Conservation (phyloP, 257 asterid species). For the Buddleja alternifolia region DNA sequence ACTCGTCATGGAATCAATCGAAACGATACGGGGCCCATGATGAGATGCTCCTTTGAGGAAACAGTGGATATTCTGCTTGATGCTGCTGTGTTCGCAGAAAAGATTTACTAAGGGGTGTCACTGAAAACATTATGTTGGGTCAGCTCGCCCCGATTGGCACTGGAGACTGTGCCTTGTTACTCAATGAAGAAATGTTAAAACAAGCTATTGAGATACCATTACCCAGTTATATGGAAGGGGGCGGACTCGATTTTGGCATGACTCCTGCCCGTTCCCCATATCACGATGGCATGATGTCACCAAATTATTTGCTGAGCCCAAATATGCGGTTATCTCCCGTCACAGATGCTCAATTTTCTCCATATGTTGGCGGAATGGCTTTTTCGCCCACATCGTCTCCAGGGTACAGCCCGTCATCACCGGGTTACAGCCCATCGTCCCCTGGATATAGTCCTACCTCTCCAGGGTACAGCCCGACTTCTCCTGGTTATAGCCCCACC, state of each 20-base stretch:
- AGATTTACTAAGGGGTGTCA: constrained; percentile 86
- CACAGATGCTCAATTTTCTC: constrained; percentile 91
- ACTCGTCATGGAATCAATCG: constrained; percentile 98
- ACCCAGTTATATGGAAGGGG: constrained; percentile 96
- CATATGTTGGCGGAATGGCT: constrained; percentile 78
- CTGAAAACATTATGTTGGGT: constrained; percentile 97
- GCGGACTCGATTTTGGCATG: constrained; percentile 88
- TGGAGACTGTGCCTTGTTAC: constrained; percentile 80
- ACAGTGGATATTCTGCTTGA: constrained; percentile 97
- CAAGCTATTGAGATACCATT: constrained; percentile 89
- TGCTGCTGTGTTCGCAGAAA: constrained; percentile 96
- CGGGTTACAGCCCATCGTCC: constrained; percentile 84
- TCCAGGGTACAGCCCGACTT: constrained; percentile 84
- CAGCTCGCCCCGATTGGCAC: constrained; percentile 99
- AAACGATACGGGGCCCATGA: constrained; percentile 97
- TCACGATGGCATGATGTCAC: constrained; percentile 97
- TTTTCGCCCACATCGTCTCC: constrained; percentile 93
- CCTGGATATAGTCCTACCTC: constrained; percentile 91
- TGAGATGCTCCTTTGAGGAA: constrained; percentile 99
- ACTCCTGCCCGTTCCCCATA: constrained; percentile 96
- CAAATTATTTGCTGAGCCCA: constrained; percentile 77
- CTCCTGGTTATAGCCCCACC: constrained; percentile 90
- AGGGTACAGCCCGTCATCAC: constrained; percentile 71
- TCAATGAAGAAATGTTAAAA: constrained; percentile 92
- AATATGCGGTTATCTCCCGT: constrained; percentile 74